Percentiles rank a stretch among this genome's conserved stretches.
These are phyloP conservation scores for Porodaedalea pini DNA, from an alignment of 1,284 basidiomycete species.

Conservation along the genomic window DNA sequence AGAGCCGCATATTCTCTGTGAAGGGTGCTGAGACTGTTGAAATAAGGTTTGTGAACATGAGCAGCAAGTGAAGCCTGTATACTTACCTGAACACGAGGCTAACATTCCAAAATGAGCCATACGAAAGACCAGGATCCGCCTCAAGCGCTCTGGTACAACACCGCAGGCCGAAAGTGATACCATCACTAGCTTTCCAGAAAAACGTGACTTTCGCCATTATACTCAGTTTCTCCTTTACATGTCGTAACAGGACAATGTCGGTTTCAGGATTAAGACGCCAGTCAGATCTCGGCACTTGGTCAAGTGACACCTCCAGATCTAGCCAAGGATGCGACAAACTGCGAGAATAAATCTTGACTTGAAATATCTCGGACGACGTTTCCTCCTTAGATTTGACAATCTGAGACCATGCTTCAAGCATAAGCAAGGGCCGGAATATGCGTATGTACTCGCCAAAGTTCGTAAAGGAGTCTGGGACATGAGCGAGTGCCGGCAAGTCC, in stretches of 20 bases:
- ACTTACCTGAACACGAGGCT: conserved; percentile 80
- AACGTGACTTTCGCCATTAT: conserved; percentile 77
- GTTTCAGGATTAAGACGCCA: conserved; percentile 72
- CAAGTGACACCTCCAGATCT: conserved; percentile 65
- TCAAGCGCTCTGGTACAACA: conserved; percentile 42
- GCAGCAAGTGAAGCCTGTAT: background rate
- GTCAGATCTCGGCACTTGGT: conserved; percentile 56
- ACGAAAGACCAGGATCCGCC: conserved; percentile 55
- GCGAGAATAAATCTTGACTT: conserved; percentile 58
- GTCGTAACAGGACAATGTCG: conserved; percentile 72
- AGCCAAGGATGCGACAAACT: conserved; percentile 70
- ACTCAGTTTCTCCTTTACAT: conserved; percentile 45
- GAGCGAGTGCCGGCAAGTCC: conserved; percentile 33
- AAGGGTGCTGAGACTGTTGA: conserved; percentile 77
- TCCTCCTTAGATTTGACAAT: conserved; percentile 76
- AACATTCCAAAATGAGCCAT: conserved; percentile 70
- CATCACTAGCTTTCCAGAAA: conserved; percentile 53
- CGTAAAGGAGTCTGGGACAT: conserved; percentile 66
- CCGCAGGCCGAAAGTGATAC: conserved; percentile 48
- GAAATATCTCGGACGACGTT: conserved; percentile 43
- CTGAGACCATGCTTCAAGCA: conserved; percentile 93
- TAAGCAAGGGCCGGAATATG: conserved; percentile 83
- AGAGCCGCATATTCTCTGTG: conserved; percentile 92
- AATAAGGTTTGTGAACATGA: background rate
- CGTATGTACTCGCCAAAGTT: conserved; percentile 68